Evolutionary conservation across 192 early-diverging fungal genomes (phyloP), one percentile per base, ranked within the genome.

Genomic region (Coemansia sp.): DNA sequence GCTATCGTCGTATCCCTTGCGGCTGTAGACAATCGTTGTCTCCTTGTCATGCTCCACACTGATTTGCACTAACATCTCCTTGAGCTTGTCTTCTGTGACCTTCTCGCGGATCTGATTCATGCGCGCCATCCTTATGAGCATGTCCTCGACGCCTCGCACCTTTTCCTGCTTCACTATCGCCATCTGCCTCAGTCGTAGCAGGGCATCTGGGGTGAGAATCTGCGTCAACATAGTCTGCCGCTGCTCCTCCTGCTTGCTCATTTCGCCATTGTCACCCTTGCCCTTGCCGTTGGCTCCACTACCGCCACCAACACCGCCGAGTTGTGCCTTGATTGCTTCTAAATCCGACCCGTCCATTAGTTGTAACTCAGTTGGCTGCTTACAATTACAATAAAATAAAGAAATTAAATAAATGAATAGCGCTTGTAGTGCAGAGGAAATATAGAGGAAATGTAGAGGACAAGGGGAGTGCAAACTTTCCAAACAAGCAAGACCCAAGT

Each of bases 71-170:
- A 97, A 86, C 62, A 98, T 74, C 52, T 90, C 93, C 72, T 95
- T 94, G 64, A 98, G 81, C 81, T 93, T 91, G 20, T 86, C 76
- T 70, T 98, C 95, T 31, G 86, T 90, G 29, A 98, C 89, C 75
- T 92, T 94, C 31, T 87, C 87, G 27, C 91, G 86, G 55, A 98
- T 81, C 78, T 96, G 94, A 18, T 92, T 91, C 27, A 87, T 80
- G 75, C 90, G 90, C 5, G 92, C 94, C 96, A 97, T 98, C 33
- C 92, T 88, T 67, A 98, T 89, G 58, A 98, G 85, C 70, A 96
- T 85, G 64, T 95, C 94, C 71, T 98, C 94, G 15, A 97, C 93
- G 11, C 89, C 90, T 11, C 93, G 88, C 29, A 73, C 60, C 65
- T 62, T 65, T 9, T 95, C 93, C 1, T 88, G 86, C 75, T 96